Percentiles rank a stretch among this genome's conserved stretches.
phyloP scores from a whole-genome alignment of 108 stramenopile genomes.

The Cyclostephanos tholiformis region DNA sequence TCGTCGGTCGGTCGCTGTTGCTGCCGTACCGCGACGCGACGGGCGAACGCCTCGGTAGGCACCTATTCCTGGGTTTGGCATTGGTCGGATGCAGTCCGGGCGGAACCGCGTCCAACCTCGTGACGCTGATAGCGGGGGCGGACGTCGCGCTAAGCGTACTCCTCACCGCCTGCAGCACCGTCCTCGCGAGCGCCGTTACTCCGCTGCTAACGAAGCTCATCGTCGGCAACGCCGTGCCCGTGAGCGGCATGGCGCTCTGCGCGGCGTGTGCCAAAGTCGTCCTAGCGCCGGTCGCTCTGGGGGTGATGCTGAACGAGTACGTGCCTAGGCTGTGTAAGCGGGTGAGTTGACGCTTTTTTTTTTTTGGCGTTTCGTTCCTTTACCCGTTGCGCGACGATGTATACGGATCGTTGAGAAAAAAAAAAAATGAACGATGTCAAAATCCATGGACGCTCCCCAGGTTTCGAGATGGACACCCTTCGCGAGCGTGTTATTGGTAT shows the following conservation, averaged over 20 bases:
- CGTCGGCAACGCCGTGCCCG: slow-evolving; percentile 73
- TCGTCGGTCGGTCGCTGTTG: slow-evolving; percentile 69
- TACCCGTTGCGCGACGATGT: slow-evolving; percentile 81
- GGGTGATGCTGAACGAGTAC: slow-evolving; percentile 81
- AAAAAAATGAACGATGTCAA: too few species aligned
- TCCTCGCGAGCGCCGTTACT: slow-evolving; percentile 84
- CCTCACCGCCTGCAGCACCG: slow-evolving; percentile 89
- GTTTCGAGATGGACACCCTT: slow-evolving; percentile 83
- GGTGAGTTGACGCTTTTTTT: slow-evolving; percentile 26
- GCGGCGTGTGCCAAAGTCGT: slow-evolving; percentile 85
- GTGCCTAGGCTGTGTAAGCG: slow-evolving; percentile 59
- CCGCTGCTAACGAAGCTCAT: slow-evolving; percentile 85
- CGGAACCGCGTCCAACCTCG: slow-evolving; percentile 94
- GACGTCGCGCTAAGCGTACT: slow-evolving; percentile 91
- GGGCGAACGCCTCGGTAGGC: slow-evolving; percentile 44
- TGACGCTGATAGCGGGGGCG: slow-evolving; percentile 92
- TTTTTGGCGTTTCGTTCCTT: slow-evolving; percentile 63
- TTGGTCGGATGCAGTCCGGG: slow-evolving; percentile 91
- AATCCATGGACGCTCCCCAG: neutral
- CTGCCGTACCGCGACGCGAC: slow-evolving; percentile 49
- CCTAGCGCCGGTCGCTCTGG: slow-evolving; percentile 83
- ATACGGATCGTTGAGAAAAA: too few species aligned
- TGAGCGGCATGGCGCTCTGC: slow-evolving; percentile 71
- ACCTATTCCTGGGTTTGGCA: slow-evolving; percentile 72
- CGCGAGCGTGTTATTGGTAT: slow-evolving; percentile 83